Evolutionary conservation across 31 red algal genomes (phyloP), one percentile per base, ranked within the genome.

Genomic region (Asparagopsis taxiformis): DNA sequence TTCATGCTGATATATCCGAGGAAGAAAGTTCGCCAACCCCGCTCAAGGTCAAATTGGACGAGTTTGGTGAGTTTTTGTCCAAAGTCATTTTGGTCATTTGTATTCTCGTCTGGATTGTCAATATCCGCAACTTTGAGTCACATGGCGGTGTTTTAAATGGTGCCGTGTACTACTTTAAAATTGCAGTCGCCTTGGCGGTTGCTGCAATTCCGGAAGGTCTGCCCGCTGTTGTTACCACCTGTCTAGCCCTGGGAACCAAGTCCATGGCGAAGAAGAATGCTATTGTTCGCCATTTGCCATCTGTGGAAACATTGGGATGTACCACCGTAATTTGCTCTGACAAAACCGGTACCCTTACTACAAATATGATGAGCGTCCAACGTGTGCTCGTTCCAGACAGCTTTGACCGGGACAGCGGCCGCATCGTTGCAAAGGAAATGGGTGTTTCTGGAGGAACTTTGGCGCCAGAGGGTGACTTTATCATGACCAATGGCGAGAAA

Each of bases 291-390:
- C 84, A 91, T 32, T 67, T 99, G 25, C 97, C 97, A 2, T 80
- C 82, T 28, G 97, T 99, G 58, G 97, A 99, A 57, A 95, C 97
- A n/a, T 85, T 99, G 37, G 97, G 97, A 17, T 95, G 88, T 65
- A 95, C 92, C 19, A 99, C 84, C 34, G 92, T 99, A 6, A 99
- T 99, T 68, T 99, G 97, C 58, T 96, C 91, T 29, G 97, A 99
- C 65, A 99, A 99, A 80, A 99, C 97, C 9, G 97, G 97, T 50
- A 99, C 97, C 3, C 68, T 99, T 16, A 99, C 97, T 2, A 95
- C 80, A 8, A 99, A 99, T 48, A 84, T 69, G 75, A 95, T 96
- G 92, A 95, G 71, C 29, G 84, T 90, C 43, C 67, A 69, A 38
- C 63, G 88, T 35, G 50, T 92, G 13, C 26, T 93, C 39, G 85